Conservation (phyloP, 2,329 filamentous ascomycete genomes). For the Colletotrichum lini region DNA sequence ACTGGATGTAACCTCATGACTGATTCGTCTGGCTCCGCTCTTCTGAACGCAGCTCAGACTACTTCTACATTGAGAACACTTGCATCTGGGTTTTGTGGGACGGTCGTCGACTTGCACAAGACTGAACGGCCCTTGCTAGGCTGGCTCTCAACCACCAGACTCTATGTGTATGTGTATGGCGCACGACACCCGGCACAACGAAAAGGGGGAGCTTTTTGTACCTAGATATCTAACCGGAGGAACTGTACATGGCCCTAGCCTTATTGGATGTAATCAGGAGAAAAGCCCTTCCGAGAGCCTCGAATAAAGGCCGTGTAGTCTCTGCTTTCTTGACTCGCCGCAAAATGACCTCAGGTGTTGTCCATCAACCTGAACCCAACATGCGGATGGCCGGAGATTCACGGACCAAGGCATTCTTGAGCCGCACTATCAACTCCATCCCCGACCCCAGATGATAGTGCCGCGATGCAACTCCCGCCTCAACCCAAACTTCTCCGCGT, state of each 20-base stretch:
- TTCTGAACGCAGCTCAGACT: too few species aligned
- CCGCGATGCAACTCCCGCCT: not conserved
- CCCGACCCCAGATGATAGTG: not conserved
- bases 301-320: not conserved
- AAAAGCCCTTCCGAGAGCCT: not conserved
- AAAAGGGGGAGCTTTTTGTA: too few species aligned
- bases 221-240: too few species aligned
- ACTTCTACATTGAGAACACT: too few species aligned
- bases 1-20: too few species aligned
- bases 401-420: not conserved
- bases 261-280: not conserved
- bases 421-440: not conserved
- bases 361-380: not conserved
- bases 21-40: too few species aligned
- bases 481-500: not conserved
- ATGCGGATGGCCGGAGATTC: not conserved
- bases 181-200: too few species aligned
- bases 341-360: not conserved
- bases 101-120: too few species aligned
- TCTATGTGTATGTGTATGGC: too few species aligned
- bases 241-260: not conserved
- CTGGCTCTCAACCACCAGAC: too few species aligned
- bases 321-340: not conserved
- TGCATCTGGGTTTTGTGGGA: too few species aligned
- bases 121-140: too few species aligned